Conservation (phyloP, 108 stramenopile genomes). For the Skeletonema tropicum region DNA sequence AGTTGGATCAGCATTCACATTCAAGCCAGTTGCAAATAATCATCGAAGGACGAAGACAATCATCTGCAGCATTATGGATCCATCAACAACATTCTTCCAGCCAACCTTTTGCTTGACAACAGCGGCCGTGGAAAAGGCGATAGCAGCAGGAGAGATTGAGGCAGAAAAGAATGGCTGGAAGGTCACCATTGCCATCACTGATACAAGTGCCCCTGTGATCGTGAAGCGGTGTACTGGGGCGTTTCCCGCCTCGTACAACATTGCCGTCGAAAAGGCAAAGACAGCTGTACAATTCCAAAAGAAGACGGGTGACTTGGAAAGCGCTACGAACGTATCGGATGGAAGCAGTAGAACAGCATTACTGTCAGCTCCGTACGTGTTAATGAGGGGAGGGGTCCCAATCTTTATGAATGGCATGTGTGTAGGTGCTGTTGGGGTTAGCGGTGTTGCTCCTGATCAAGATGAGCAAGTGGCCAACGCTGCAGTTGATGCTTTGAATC, state of each 20-base stretch:
- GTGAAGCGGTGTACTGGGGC: constrained; percentile 43
- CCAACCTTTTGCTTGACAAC: constrained; percentile 26
- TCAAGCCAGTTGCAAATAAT: not conserved
- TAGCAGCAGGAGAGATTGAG: constrained; percentile 35
- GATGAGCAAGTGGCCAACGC: constrained; percentile 44
- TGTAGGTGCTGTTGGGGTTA: constrained; percentile 49
- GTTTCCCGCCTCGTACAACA: constrained; percentile 46
- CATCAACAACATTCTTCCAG: constrained; percentile 15
- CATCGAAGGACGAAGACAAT: not conserved
- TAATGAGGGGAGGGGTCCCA: constrained; percentile 50
- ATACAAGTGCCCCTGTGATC: constrained; percentile 44
- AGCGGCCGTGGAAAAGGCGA: constrained; percentile 30
- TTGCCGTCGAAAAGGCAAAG: constrained; percentile 54
- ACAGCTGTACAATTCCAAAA: constrained; percentile 51
- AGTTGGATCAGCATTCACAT: not conserved
- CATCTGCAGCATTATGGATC: not conserved
- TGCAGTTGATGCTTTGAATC: constrained; percentile 33
- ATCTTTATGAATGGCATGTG: constrained; percentile 38
- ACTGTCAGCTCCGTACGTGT: constrained; percentile 30
- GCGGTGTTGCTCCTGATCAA: constrained; percentile 50
- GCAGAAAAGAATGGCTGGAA: constrained; percentile 45
- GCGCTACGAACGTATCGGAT: constrained; percentile 27
- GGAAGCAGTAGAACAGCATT: constrained; percentile 41
- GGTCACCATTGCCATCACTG: constrained; percentile 47
- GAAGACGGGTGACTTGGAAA: constrained; percentile 36